A percentile compares a stretch with the other conserved stretches of the same genome.
Evolutionary conservation across 305 asterid species (phyloP).

Genomic region (Solanum aculeatissimum): DNA sequence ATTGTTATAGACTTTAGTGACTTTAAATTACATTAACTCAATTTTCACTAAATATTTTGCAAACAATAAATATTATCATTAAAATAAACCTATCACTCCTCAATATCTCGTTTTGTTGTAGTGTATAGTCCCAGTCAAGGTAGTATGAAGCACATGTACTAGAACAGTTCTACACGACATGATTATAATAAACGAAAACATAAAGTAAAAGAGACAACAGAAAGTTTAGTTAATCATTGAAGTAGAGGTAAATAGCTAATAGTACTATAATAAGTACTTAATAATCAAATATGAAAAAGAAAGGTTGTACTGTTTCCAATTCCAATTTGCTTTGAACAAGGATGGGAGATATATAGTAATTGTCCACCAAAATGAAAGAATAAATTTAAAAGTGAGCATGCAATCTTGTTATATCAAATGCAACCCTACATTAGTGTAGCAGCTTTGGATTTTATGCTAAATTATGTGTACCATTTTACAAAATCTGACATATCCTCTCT

Average conservation of each 20-base stretch:
- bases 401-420: background rate
- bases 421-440: background rate
- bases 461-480: background rate
- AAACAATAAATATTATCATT: too few relatives aligned
- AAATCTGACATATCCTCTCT: background rate
- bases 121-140: background rate
- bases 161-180: background rate
- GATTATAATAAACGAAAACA: background rate
- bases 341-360: background rate
- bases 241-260: background rate
- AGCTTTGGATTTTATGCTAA: background rate
- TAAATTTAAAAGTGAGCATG: background rate
- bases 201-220: background rate
- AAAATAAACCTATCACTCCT: too few relatives aligned
- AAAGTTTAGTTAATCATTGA: background rate
- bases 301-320: background rate
- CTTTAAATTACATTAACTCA: too few relatives aligned
- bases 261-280: background rate
- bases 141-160: background rate
- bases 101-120: too few relatives aligned
- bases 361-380: background rate
- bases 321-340: background rate
- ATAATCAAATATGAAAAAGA: background rate
- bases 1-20: too few relatives aligned
- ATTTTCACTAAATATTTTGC: too few relatives aligned